Percentiles rank a stretch among this genome's conserved stretches.
These are phyloP conservation scores for Triticum turgidum DNA, from an alignment of 176 grass and related monocot genomes.

Conservation along the genomic window DNA sequence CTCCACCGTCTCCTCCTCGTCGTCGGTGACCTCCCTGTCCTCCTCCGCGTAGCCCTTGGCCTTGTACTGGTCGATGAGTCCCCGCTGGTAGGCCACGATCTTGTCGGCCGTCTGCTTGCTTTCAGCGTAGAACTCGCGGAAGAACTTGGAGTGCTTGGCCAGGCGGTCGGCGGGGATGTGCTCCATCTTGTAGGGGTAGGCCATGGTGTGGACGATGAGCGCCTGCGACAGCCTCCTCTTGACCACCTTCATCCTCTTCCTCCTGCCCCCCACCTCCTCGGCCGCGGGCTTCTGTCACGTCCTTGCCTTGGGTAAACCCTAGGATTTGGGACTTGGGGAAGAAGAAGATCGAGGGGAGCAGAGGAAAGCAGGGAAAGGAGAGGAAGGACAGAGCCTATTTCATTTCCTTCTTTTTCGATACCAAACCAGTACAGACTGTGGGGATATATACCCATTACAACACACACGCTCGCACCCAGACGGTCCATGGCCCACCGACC, in stretches of 20 bases:
- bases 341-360: too few relatives aligned
- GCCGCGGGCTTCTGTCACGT: too few relatives aligned
- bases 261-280: not conserved
- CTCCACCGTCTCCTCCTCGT: not conserved
- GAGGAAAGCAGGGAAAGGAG: too few relatives aligned
- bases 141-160: not conserved
- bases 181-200: not conserved
- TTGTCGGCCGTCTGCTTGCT: not conserved
- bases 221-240: not conserved
- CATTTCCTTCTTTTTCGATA: too few relatives aligned
- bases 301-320: too few relatives aligned
- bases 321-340: too few relatives aligned
- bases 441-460: too few relatives aligned
- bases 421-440: too few relatives aligned
- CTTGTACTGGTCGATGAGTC: not conserved
- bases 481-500: too few relatives aligned
- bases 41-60: not conserved
- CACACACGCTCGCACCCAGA: too few relatives aligned
- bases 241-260: not conserved
- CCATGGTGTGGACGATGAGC: not conserved
- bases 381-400: too few relatives aligned
- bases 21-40: not conserved
- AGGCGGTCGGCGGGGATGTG: not conserved
- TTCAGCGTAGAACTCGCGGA: not conserved
- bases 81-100: not conserved